These are phyloP conservation scores for Cyberlindnera galapagoensis DNA, from an alignment of 805 yeast genomes.

Conservation along the genomic window DNA sequence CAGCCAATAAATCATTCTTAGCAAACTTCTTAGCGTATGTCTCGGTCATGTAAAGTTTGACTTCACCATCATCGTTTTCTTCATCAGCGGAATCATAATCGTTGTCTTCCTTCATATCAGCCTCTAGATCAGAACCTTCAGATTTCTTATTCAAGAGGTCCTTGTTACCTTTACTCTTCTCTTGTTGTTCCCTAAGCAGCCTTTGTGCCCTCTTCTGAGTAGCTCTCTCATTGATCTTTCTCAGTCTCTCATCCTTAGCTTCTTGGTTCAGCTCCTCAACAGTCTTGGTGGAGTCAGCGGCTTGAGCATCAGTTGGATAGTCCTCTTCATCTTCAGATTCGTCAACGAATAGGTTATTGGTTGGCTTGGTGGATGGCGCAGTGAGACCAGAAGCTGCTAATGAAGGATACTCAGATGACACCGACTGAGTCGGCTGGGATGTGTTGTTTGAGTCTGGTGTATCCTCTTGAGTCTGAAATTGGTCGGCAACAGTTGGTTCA, in stretches of 20 bases:
- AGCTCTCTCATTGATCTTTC: conserved; percentile 16
- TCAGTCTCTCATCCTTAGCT: conserved; percentile 8
- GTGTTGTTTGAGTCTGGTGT: too few species aligned
- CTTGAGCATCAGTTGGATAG: conserved; percentile 1
- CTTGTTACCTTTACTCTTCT: conserved; percentile 7
- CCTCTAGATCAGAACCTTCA: conserved; percentile 1
- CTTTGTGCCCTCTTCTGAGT: conserved; percentile 19
- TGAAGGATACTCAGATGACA: too few species aligned
- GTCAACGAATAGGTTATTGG: conserved; percentile 9
- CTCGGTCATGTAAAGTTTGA: conserved; percentile 9
- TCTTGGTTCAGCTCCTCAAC: not conserved
- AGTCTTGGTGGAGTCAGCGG: not conserved
- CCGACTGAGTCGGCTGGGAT: too few species aligned
- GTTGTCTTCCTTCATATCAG: conserved; percentile 2
- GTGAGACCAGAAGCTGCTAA: too few species aligned
- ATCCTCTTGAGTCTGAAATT: not conserved
- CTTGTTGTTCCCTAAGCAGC: conserved; percentile 15
- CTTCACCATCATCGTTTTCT: conserved; percentile 5
- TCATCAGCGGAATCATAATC: conserved; percentile 1
- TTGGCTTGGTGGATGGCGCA: not conserved
- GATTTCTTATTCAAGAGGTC: conserved; percentile 4
- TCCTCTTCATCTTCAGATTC: conserved; percentile 16
- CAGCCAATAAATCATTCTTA: conserved; percentile 17
- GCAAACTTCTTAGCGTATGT: conserved; percentile 15
- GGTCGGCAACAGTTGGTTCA: not conserved